A percentile compares a stretch with the other conserved stretches of the same genome.
phyloP scores from a whole-genome alignment of 139 green algal species.

The Chlorella sp. region DNA sequence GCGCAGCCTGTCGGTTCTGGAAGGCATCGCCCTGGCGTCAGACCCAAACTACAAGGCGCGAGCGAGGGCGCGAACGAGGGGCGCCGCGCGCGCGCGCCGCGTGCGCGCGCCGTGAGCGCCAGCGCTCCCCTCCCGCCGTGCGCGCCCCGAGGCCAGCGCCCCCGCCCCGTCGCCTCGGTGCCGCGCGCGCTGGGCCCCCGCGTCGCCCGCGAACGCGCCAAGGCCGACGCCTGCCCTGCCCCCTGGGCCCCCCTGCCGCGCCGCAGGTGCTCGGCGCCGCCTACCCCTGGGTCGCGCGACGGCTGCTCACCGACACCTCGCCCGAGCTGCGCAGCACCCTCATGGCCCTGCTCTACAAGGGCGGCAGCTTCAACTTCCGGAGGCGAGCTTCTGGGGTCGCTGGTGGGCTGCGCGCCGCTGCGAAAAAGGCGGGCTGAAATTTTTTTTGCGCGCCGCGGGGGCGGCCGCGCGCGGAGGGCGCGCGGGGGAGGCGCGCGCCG shows the following conservation, averaged over 20 bases:
- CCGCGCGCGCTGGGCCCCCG: no score
- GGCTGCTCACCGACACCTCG: constrained; percentile 75
- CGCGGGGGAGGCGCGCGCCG: no score
- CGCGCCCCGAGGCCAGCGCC: neutral
- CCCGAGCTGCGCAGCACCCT: constrained; percentile 77
- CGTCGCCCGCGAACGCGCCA: neutral
- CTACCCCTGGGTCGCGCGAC: constrained; percentile 84
- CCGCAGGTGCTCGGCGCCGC: constrained; percentile 73
- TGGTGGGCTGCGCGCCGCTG: no score
- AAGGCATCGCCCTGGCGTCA: constrained; percentile 86
- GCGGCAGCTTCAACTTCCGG: constrained; percentile 72
- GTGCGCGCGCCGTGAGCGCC: neutral
- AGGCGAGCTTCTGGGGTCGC: no score
- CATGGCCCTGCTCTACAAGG: constrained; percentile 78
- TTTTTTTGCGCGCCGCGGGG: no score
- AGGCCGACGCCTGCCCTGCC: neutral
- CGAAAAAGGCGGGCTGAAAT: no score
- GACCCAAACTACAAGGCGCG: constrained; percentile 90
- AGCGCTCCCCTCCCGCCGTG: neutral
- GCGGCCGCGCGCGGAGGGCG: no score
- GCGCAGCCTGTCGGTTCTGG: constrained; percentile 80
- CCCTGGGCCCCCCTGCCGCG: neutral
- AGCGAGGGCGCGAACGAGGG: no score
- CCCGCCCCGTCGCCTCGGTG: neutral
- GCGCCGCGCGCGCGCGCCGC: no score